phyloP scores from a whole-genome alignment of 1,139 yeast genomes.

The Candida smagusa region DNA sequence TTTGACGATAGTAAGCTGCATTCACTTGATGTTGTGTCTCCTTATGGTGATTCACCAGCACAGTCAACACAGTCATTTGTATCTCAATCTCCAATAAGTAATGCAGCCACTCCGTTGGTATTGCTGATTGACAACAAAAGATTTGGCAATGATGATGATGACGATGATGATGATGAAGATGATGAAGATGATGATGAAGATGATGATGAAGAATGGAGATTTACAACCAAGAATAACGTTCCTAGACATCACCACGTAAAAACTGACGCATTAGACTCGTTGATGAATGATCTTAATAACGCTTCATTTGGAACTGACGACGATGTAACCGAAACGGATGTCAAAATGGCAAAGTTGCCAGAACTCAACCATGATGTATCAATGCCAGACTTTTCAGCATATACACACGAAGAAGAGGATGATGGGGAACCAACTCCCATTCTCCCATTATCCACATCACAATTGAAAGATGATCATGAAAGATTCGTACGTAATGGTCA shows the following conservation, averaged over 20 bases:
- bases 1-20: not conserved
- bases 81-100: slow-evolving; percentile 2
- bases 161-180: slow-evolving; percentile 23
- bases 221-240: not conserved
- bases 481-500: slow-evolving; percentile 29
- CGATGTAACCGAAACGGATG: not conserved
- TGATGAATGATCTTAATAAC: slow-evolving; percentile 34
- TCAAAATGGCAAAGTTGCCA: slow-evolving; percentile 14
- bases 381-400: slow-evolving; percentile 21
- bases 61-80: slow-evolving; percentile 4
- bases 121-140: slow-evolving; percentile 23
- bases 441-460: slow-evolving; percentile 25
- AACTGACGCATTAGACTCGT: slow-evolving; percentile 33
- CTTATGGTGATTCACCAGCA: slow-evolving; percentile 2
- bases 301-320: slow-evolving; percentile 17
- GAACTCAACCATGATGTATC: slow-evolving; percentile 21
- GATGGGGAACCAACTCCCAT: slow-evolving; percentile 22
- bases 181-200: slow-evolving; percentile 17
- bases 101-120: slow-evolving; percentile 18
- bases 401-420: slow-evolving; percentile 2
- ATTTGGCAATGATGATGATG: slow-evolving; percentile 14
- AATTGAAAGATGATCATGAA: slow-evolving; percentile 27
- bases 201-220: slow-evolving; percentile 5
- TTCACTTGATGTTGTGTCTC: not conserved
- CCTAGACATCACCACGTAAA: slow-evolving; percentile 5